Evolutionary conservation across 306 rosid genomes (phyloP), one percentile per base, ranked within the genome.

Genomic region (Morella rubra): DNA sequence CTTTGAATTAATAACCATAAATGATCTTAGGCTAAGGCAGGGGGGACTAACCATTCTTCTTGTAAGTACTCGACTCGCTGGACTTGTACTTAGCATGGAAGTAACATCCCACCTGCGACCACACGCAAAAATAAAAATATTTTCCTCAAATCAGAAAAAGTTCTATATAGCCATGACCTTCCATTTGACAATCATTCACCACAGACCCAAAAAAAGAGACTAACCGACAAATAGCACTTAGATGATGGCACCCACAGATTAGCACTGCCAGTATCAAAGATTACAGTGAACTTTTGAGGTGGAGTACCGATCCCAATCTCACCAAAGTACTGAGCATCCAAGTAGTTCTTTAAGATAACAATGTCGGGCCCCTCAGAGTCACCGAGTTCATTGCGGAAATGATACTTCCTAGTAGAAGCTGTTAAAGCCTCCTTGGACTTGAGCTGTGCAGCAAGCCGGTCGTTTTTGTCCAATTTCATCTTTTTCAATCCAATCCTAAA

Each of bases 291-390:
- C 51, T 46, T 86, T 84, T 95, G 97, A 55, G 97, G 91, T 27
- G 99, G 99, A 76, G 85, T 86, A 18, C 99, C 99, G 75, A 95
- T 85, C 54, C 69, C 71, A 32, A 95, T 90, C 79, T 92, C 99
- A 70, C 99, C 99, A 73, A 83, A 92, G 76, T 95, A 95, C 77
- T 92, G 97, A 87, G 99, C 97, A 85, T 95, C 97, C 88, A 95
- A 56, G 83, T 89, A 95, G 81, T 95, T 95, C 85, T 88, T 92
- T 19, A 95, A 66, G 0, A 77, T 75, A 61, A 95, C 91, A 76
- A 91, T 72, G 78, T 92, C 97, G 0, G 81, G 0, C 6, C 81
- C 81, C 56, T 4, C 73, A 6, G 69, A 24, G 13, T 78, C 84
- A 37, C 85, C 89, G 10, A 85, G 76, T 40, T 81, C 76, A 74